Conservation (phyloP, 129 eudicot genomes). For the Saposhnikovia divaricata region DNA sequence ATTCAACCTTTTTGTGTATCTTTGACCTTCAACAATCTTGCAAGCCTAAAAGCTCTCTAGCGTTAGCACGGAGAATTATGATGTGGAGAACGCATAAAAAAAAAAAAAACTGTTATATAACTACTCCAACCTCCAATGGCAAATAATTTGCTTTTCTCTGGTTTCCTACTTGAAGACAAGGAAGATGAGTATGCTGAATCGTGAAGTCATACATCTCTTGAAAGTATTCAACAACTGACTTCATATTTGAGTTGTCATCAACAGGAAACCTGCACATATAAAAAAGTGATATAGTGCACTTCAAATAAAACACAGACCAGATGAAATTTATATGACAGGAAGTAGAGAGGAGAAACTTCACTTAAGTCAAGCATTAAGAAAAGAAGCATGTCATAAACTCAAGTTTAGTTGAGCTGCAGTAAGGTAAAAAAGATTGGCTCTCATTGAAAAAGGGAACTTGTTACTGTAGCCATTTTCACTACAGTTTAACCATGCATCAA, state of each 20-base stretch:
- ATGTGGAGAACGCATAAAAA: neutral
- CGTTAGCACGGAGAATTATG: neutral
- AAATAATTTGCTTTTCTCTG: constrained; percentile 81
- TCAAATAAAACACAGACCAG: neutral
- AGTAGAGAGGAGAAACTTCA: neutral
- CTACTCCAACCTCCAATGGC: constrained; percentile 69
- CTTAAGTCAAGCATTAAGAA: neutral
- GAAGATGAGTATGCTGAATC: constrained; percentile 71
- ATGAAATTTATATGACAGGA: neutral
- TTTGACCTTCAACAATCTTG: constrained; percentile 68
- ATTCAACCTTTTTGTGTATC: constrained; percentile 58
- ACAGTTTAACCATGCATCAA: neutral
- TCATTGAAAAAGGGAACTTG: neutral
- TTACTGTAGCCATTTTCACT: neutral
- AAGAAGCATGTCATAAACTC: neutral
- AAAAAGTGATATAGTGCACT: neutral
- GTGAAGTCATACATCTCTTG: constrained; percentile 82
- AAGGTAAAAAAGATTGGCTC: neutral
- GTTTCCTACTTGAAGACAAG: constrained; percentile 97
- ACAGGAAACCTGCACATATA: constrained; percentile 63
- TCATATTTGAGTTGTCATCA: constrained; percentile 66
- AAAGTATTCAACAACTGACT: constrained; percentile 89
- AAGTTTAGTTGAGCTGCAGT: neutral
- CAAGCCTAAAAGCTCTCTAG: constrained; percentile 40
- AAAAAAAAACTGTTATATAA: neutral